Base-by-base conservation (phyloP, 129 eudicot genomes). In the Lactuca saligna region DNA sequence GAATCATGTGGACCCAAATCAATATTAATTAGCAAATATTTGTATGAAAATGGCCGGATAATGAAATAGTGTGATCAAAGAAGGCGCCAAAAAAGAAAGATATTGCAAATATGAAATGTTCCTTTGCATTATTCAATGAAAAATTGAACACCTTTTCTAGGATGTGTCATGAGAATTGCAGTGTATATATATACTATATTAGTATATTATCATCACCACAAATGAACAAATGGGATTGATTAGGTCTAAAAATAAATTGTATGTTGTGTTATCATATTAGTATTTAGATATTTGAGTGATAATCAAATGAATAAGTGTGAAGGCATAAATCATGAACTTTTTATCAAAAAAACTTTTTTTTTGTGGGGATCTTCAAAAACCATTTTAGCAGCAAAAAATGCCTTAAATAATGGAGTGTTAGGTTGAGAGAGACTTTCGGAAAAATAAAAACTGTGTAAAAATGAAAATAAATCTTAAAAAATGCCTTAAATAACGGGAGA, bases 191-290 rank as follows among this genome's bases (percentile, higher is more conserved):
- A n/a, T n/a, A n/a, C n/a, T n/a, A n/a, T n/a, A n/a, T n/a, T n/a
- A n/a, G 41, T 69, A 25, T 31, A 8, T 55, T 11, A 20, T 68
- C 56, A 68, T 37, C 73, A 55, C 13, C 64, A 39, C 32, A 5
- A 57, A 11, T 35, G 6, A 57, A 12, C 5, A 31, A 57, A 57
- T 29, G 31, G 62, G 5, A 57, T 57, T 6, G 38, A 57, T 57
- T 57, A 10, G 37, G 16, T 17, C 37, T 17, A 38, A 53, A 68
- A 53, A 55, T 17, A 38, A 25, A 17, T 69, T 37, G 42, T 35
- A 10, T 54, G 53, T 7, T 13, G 54, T 17, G 25, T 11, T 68
- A 53, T 3, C 10, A 29, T 6, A 4, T 12, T 55, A 51, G 38
- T 68, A 68, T 16, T 54, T 10, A 17, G 8, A 54, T 37, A 54